A percentile compares a stretch with the other conserved stretches of the same genome.
Evolutionary conservation across 176 grass and related monocot genomes (phyloP).

Genomic region (Secale cereale): DNA sequence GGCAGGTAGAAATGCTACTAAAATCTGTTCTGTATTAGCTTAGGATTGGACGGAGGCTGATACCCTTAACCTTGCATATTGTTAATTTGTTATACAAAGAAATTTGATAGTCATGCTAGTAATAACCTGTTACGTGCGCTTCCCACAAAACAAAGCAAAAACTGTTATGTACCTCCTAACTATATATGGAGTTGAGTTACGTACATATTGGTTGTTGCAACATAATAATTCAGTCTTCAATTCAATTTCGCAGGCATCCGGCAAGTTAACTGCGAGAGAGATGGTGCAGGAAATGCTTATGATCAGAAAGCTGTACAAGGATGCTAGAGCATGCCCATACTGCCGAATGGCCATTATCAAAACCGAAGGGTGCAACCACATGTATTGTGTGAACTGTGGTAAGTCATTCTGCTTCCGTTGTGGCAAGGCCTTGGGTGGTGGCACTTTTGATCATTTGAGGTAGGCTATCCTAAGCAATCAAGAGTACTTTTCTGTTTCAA

Average conservation of each 20-base stretch:
- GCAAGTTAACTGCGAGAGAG: background rate
- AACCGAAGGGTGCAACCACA: conserved; percentile 22
- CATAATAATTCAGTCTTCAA: background rate
- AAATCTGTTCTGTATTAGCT: background rate
- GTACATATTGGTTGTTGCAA: no score
- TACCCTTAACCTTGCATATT: no score
- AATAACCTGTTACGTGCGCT: no score
- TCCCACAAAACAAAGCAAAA: no score
- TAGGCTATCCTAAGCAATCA: conserved; percentile 9
- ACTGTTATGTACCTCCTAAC: no score
- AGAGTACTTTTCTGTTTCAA: background rate
- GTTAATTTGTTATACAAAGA: no score
- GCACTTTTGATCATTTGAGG: conserved; percentile 33
- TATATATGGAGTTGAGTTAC: no score
- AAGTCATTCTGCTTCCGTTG: conserved; percentile 50
- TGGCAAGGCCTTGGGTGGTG: conserved; percentile 33
- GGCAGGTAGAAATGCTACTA: background rate
- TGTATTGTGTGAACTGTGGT: conserved; percentile 43
- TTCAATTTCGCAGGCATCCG: background rate
- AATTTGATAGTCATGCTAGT: no score
- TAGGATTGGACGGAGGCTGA: background rate
- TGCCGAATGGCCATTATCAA: background rate
- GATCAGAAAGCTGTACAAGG: background rate
- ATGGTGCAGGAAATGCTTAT: background rate
- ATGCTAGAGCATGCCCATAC: background rate